Evolutionary conservation across 2,329 filamentous ascomycete species (phyloP), one percentile per base, ranked within the genome.

Genomic region (Ceratocystis albifundus): DNA sequence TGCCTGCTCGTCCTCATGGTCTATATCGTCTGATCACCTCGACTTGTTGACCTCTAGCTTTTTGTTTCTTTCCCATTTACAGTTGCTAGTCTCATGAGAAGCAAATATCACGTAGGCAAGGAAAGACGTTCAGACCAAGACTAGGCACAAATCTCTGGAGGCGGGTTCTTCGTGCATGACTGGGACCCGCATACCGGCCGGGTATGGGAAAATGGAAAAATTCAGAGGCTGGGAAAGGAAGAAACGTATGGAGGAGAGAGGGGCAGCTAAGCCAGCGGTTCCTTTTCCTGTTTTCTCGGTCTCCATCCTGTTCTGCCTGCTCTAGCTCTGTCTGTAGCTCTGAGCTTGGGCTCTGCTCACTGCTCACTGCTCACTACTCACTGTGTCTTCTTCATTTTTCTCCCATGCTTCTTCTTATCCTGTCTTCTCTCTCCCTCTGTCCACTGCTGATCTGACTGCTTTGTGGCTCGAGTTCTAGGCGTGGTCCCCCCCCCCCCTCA

Each of bases 221-320:
- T 59, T 5, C 28, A 59, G 55, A 59, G 55, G 55, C 55, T 59
- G 55, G 55, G 55, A 59, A 59, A 57, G 53, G 53, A 57, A 57
- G 53, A 25, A 57, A 57, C 12, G 36, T 41, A 41, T 41, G 36
- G 12, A 41, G 36, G 36, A 41, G 10, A 12, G 36, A 41, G 10
- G 55, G 22, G 25, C 55, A 59, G 28, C 48, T 36, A 25, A 15
- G 12, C 30, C 28, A 32, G 10, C 28, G 28, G 55, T 36, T 59
- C 55, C 55, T 59, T 59, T 59, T 59, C 55, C 55, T 59, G 55
- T 59, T 59, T 59, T 59, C 55, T 36, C 55, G 7, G 25, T 59
- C 55, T 59, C 28, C 55, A 59, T 59, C 36, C 32, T 36, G 55
- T 17, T 30, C 25, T 53, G 48, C 48, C 17, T 53, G 20, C 17